phyloP scores from a whole-genome alignment of 306 rosid genomes.

The Fragaria vesca region DNA sequence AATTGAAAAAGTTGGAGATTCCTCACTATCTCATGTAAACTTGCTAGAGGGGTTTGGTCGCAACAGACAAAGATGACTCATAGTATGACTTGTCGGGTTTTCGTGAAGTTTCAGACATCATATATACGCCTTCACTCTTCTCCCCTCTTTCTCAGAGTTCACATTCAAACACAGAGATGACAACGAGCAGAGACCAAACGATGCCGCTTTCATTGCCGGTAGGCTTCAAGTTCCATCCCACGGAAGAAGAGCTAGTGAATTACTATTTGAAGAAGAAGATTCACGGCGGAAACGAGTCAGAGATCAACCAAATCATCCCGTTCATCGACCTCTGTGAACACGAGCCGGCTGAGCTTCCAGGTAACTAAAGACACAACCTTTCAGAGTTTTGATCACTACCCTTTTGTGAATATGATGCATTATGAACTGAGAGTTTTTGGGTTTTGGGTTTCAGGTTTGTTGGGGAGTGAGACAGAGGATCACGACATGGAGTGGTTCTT shows the following conservation, averaged over 20 bases:
- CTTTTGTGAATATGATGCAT: not conserved
- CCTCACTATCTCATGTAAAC: too few species aligned
- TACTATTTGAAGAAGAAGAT: slow-evolving; percentile 46
- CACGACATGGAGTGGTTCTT: slow-evolving; percentile 57
- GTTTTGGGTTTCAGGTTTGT: not conserved
- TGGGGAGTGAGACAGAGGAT: not conserved
- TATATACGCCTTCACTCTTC: not conserved
- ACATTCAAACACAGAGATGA: not conserved
- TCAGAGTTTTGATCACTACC: not conserved
- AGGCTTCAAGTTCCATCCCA: slow-evolving; percentile 64
- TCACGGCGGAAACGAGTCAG: slow-evolving; percentile 1
- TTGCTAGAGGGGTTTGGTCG: too few species aligned
- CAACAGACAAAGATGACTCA: too few species aligned
- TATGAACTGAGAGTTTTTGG: not conserved
- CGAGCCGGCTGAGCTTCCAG: slow-evolving; percentile 57
- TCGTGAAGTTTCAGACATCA: too few species aligned
- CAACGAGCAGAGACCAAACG: not conserved
- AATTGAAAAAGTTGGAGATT: too few species aligned
- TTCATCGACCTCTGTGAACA: slow-evolving; percentile 41
- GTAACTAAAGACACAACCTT: slow-evolving; percentile 22
- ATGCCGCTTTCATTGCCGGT: slow-evolving; percentile 16
- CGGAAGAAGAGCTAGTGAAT: slow-evolving; percentile 53
- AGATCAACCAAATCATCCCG: slow-evolving; percentile 24
- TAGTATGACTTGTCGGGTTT: not conserved
- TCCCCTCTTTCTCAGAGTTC: not conserved